Evolutionary conservation across 805 yeast species (phyloP), one percentile per base, ranked within the genome.

Genomic region (Wickerhamiella azymoides): DNA sequence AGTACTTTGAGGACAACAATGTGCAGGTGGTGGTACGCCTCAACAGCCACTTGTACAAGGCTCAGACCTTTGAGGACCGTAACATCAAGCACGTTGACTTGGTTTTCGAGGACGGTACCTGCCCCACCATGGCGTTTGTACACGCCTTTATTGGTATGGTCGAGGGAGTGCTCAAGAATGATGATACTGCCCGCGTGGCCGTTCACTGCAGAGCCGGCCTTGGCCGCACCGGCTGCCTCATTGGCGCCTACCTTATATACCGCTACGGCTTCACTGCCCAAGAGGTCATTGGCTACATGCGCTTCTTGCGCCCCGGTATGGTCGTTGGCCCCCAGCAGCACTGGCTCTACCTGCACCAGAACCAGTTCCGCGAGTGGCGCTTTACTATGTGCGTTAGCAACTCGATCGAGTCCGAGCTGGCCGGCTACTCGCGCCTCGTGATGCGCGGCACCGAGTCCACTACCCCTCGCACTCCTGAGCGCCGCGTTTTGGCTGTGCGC

Each of bases 301-400:
- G 98, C 62, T 83, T 92, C 75, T 72, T 92, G 51, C 76, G 98
- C 54, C 98, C 98, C 0, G 98, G 98, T 36, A 92, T 92, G 98
- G 96, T 92, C n/a, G 98, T 92, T 26, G 98, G 98, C 0, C 98
- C 98, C 2, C 98, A 92, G 63, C 98, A 92, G 62, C 98, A 92
- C 66, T 92, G 98, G 98, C 71, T 92, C 49, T 92, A 92, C 59
- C 72, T 92, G 52, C 96, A 92, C 61, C 98, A 92, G 63, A 80
- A 85, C 62, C 96, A 88, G 54, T 92, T 92, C 63, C 73, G 96
- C 57, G 96, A 86, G 57, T 92, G 98, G 97, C 75, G 85, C 62
- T 84, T 79, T 56, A 85, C 96, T 10, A 86, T 83, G 94, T 78
- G 78, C 16, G 59, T 86, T 28, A 85, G 85, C 49, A 72, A 73